These are phyloP conservation scores for Pyrenopolyporus hunteri DNA, from an alignment of 495 filamentous ascomycete genomes.

Conservation along the genomic window DNA sequence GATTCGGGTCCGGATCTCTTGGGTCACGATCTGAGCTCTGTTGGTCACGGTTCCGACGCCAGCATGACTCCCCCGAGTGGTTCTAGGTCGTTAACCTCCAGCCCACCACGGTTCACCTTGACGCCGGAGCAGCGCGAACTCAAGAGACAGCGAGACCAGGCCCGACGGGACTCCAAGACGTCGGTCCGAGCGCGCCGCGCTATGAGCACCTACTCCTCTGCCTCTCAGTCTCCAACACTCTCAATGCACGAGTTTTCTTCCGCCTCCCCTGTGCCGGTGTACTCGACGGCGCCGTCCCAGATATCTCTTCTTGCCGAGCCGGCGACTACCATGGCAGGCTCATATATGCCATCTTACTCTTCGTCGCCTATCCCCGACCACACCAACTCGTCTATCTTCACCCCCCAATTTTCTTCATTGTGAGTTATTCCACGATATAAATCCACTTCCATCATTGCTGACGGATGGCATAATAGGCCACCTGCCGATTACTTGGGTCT, in stretches of 20 bases:
- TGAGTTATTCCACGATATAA: slow-evolving; percentile 18
- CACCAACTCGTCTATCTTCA: slow-evolving; percentile 46
- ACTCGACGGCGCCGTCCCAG: slow-evolving; percentile 52
- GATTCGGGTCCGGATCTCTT: slow-evolving; percentile 48
- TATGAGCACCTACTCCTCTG: slow-evolving; percentile 50
- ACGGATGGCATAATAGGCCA: slow-evolving; percentile 31
- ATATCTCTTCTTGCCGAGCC: slow-evolving; percentile 55
- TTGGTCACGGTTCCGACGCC: slow-evolving; percentile 48
- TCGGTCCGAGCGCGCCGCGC: slow-evolving; percentile 47
- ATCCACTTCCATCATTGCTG: slow-evolving; percentile 8
- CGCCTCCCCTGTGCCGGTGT: slow-evolving; percentile 51
- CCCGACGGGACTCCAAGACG: slow-evolving; percentile 50
- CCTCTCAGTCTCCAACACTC: slow-evolving; percentile 49
- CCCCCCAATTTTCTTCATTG: slow-evolving; percentile 41
- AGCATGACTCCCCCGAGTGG: slow-evolving; percentile 52
- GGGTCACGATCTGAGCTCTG: slow-evolving; percentile 47
- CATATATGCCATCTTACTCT: slow-evolving; percentile 53
- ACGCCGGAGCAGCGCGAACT: slow-evolving; percentile 56
- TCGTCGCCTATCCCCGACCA: slow-evolving; percentile 51
- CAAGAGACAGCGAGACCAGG: slow-evolving; percentile 56
- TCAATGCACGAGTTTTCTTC: slow-evolving; percentile 49
- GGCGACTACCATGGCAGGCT: slow-evolving; percentile 40
- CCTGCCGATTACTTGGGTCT: slow-evolving; percentile 42
- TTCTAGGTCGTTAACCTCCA: slow-evolving; percentile 54
- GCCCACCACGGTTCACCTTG: slow-evolving; percentile 52